phyloP scores from a whole-genome alignment of 768 basidiomycete species.

The Tricholoma saponaceum region DNA sequence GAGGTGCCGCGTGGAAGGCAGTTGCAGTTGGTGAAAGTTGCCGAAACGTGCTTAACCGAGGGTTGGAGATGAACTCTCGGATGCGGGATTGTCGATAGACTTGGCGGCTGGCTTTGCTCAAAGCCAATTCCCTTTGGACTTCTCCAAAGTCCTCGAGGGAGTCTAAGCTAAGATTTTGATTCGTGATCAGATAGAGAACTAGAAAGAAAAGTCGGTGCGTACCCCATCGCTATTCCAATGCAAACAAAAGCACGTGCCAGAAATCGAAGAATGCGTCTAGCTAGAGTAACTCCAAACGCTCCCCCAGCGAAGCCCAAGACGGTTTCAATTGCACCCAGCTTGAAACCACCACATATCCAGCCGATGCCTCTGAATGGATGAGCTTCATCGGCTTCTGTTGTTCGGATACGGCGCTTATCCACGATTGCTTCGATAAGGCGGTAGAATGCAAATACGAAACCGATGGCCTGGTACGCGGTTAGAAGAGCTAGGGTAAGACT shows the following conservation, averaged over 20 bases:
- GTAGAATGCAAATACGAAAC: constrained; percentile 56
- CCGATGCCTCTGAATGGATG: constrained; percentile 57
- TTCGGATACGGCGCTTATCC: constrained; percentile 50
- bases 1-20: constrained; percentile 32
- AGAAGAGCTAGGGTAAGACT: constrained; percentile 58
- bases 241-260: constrained; percentile 50
- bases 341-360: constrained; percentile 61
- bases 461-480: constrained; percentile 50
- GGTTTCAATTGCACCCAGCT: constrained; percentile 63
- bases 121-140: constrained; percentile 35
- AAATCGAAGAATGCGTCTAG: constrained; percentile 56
- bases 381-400: constrained; percentile 34
- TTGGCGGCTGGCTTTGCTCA: constrained; percentile 4
- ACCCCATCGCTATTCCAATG: constrained; percentile 70
- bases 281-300: constrained; percentile 48
- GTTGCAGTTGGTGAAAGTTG: constrained; percentile 45
- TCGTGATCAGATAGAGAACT: background rate
- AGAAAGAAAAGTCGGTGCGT: constrained; percentile 16
- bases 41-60: constrained; percentile 49
- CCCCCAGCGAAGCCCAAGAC: constrained; percentile 56
- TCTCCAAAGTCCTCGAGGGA: constrained; percentile 46
- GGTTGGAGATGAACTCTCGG: constrained; percentile 48
- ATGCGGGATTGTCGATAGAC: constrained; percentile 31
- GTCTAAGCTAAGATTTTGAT: constrained; percentile 39
- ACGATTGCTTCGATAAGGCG: constrained; percentile 49